phyloP scores from a whole-genome alignment of 2,329 filamentous ascomycete genomes.

The Ascochyta clinopodiicola region DNA sequence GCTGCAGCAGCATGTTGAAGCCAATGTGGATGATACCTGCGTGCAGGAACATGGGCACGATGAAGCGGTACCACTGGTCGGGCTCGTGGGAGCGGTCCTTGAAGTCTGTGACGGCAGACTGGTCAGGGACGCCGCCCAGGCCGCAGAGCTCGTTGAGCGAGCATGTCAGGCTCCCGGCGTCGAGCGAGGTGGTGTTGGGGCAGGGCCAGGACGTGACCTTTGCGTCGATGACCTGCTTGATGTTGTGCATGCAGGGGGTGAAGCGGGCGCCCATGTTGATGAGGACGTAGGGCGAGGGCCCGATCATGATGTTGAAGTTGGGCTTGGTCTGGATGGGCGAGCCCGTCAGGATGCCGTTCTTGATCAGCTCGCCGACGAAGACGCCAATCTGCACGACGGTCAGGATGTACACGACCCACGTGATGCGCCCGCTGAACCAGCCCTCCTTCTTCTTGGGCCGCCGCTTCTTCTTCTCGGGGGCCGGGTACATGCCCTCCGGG shows the following conservation, averaged over 20 bases:
- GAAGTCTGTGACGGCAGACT: conserved; percentile 56
- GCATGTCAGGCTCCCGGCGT: conserved; percentile 65
- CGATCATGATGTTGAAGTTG: conserved; percentile 95
- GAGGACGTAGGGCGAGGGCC: conserved; percentile 84
- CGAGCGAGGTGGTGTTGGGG: conserved; percentile 73
- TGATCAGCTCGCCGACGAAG: conserved; percentile 87
- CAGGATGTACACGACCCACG: conserved; percentile 84
- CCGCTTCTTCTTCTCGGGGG: conserved; percentile 26
- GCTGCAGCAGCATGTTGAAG: conserved; percentile 91
- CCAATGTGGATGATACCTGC: conserved; percentile 92
- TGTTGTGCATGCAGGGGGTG: conserved; percentile 92
- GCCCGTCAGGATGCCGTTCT: conserved; percentile 79
- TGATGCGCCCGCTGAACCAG: conserved; percentile 65
- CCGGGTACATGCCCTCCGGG: conserved; percentile 49
- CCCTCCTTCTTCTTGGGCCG: conserved; percentile 53
- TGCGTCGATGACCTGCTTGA: conserved; percentile 66
- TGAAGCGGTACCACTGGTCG: conserved; percentile 97
- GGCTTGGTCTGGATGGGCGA: conserved; percentile 81
- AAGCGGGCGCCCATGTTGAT: conserved; percentile 98
- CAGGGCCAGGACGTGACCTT: conserved; percentile 72
- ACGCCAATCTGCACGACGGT: conserved; percentile 79
- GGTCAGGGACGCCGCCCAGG: conserved; percentile 77
- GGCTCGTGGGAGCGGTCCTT: conserved; percentile 69
- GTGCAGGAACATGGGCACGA: conserved; percentile 93
- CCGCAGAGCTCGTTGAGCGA: conserved; percentile 82